phyloP scores from a whole-genome alignment of 495 filamentous ascomycete species.

The Aspergillus bridgeri region DNA sequence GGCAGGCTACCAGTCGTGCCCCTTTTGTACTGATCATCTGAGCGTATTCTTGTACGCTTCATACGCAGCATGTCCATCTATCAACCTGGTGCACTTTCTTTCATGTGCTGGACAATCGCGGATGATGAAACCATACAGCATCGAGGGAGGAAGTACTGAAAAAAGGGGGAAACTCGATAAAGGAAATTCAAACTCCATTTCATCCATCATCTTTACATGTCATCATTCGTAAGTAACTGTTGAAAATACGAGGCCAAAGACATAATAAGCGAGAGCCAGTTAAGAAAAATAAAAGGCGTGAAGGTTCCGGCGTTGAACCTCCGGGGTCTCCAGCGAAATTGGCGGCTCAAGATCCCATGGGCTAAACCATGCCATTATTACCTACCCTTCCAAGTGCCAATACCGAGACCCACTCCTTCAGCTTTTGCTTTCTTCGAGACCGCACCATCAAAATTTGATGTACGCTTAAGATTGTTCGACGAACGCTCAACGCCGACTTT shows the following conservation, averaged over 20 bases:
- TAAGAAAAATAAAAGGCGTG: constrained; percentile 10
- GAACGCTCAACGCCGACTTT: constrained; percentile 50
- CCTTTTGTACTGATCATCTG: too few species aligned
- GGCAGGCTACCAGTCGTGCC: too few species aligned
- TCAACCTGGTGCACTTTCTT: too few species aligned
- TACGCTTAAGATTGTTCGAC: constrained; percentile 51
- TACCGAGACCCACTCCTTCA: constrained; percentile 61
- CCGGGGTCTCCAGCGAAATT: neutral
- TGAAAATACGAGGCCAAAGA: constrained; percentile 9
- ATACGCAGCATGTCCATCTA: too few species aligned
- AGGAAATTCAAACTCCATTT: constrained; percentile 15
- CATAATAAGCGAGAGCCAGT: constrained; percentile 9
- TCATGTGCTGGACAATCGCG: too few species aligned
- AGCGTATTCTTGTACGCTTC: too few species aligned
- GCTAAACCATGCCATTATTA: neutral
- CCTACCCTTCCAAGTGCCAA: constrained; percentile 47
- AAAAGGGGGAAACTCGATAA: constrained; percentile 7
- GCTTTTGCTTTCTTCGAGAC: constrained; percentile 60
- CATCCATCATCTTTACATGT: constrained; percentile 22
- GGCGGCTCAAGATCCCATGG: neutral
- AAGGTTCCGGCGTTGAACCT: neutral
- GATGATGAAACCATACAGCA: too few species aligned
- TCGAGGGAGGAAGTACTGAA: neutral
- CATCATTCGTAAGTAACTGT: constrained; percentile 27
- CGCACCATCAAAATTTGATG: constrained; percentile 47